phyloP scores from a whole-genome alignment of 2,329 filamentous ascomycete genomes.

The Fonsecaea nubica region DNA sequence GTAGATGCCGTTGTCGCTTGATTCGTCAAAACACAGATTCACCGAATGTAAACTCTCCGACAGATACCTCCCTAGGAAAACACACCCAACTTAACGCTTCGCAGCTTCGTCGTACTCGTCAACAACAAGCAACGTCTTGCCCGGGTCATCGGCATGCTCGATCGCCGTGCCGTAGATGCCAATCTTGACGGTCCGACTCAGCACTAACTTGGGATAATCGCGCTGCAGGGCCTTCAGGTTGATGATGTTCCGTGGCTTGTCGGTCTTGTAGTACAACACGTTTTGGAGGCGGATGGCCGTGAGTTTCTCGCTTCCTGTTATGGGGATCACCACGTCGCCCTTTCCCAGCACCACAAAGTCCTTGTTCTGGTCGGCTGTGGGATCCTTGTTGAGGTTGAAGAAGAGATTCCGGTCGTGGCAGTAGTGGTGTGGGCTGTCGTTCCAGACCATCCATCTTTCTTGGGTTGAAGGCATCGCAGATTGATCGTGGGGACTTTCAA shows the following conservation, averaged over 20 bases:
- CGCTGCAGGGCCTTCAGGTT: not conserved
- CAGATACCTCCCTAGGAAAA: not conserved
- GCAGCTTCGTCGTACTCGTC: constrained; percentile 9
- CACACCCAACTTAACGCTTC: not conserved
- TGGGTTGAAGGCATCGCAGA: constrained; percentile 15
- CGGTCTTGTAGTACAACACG: constrained; percentile 14
- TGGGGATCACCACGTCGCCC: constrained; percentile 13
- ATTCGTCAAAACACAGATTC: not conserved
- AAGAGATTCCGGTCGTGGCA: constrained; percentile 11
- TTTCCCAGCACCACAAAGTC: constrained; percentile 2
- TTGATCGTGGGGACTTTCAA: not conserved
- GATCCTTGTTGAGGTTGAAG: constrained; percentile 8
- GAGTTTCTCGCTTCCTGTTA: not conserved
- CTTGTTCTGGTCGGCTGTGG: not conserved
- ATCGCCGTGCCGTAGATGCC: constrained; percentile 6
- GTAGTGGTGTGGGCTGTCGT: constrained; percentile 15
- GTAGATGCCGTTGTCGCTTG: not conserved
- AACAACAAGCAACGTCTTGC: not conserved
- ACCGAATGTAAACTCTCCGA: not conserved
- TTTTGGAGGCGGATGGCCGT: constrained; percentile 3
- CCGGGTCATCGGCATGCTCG: constrained; percentile 5
- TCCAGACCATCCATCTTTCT: constrained; percentile 19
- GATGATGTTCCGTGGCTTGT: constrained; percentile 9
- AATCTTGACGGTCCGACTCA: constrained; percentile 2
- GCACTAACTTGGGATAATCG: constrained; percentile 9